These are phyloP conservation scores for Nadsonia commutata DNA, from an alignment of 1,139 yeast species.

Conservation along the genomic window DNA sequence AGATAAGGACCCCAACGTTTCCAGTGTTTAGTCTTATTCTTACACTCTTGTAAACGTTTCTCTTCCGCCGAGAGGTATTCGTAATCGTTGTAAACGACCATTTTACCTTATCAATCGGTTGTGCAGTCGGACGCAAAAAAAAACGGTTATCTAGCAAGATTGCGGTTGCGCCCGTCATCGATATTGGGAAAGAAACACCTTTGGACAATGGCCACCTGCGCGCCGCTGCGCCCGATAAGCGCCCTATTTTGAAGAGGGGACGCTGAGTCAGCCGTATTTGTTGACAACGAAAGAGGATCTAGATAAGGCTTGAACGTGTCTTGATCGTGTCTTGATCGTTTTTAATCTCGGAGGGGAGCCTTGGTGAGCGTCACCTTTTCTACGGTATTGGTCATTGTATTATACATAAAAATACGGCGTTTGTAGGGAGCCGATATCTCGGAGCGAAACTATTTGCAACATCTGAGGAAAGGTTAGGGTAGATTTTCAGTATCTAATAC, in stretches of 20 bases:
- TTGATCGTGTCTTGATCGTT: no score
- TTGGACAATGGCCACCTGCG: not conserved
- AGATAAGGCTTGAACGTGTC: no score
- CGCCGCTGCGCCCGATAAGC: not conserved
- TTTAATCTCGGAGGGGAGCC: no score
- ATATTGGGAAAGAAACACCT: not conserved
- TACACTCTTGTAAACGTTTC: constrained; percentile 46
- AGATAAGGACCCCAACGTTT: constrained; percentile 88
- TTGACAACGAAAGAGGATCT: not conserved
- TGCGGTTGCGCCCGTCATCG: not conserved
- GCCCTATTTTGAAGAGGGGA: constrained; percentile 1
- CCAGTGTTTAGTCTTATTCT: constrained; percentile 47
- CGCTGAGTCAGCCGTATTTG: not conserved
- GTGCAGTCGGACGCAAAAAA: no score
- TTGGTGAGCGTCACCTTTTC: no score
- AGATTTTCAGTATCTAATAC: no score
- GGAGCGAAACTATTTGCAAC: no score
- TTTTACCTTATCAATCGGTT: constrained; percentile 6
- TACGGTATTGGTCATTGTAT: no score
- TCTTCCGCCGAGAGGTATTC: constrained; percentile 44
- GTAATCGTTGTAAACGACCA: constrained; percentile 20
- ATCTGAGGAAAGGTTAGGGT: no score
- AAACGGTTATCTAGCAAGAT: no score
- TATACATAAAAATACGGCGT: no score
- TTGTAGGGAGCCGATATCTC: no score